Conservation (phyloP, 2,329 filamentous ascomycete genomes). For the Westerdykella sp. region DNA sequence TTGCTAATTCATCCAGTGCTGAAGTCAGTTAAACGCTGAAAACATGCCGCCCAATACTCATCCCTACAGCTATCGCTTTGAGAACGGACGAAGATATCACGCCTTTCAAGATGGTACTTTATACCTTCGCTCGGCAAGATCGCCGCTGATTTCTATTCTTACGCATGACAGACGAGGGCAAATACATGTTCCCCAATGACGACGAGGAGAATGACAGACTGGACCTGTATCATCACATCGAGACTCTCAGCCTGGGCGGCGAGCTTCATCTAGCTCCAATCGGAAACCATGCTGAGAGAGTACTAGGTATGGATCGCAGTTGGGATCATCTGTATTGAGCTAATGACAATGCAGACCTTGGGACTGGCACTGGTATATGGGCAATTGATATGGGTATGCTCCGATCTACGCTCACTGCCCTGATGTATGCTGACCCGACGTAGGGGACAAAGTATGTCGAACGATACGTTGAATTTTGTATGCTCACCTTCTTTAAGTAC, state of each 20-base stretch:
- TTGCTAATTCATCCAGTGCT: slow-evolving; percentile 5
- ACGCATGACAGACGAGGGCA: slow-evolving; percentile 3
- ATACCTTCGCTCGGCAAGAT: background rate
- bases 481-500: slow-evolving; percentile 6
- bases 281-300: slow-evolving; percentile 13
- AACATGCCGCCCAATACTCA: background rate
- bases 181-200: slow-evolving; percentile 23
- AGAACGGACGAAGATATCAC: slow-evolving; percentile 22
- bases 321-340: background rate
- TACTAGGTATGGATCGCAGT: slow-evolving; percentile 4
- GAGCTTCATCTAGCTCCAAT: slow-evolving; percentile 21
- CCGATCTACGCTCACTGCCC: background rate
- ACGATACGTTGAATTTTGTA: background rate
- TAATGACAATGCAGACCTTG: slow-evolving; percentile 6
- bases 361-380: slow-evolving; percentile 21
- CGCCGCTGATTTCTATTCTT: background rate
- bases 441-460: slow-evolving; percentile 15
- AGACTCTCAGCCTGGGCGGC: slow-evolving; percentile 14
- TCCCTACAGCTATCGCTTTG: slow-evolving; percentile 14
- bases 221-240: slow-evolving; percentile 22
- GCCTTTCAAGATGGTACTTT: slow-evolving; percentile 13
- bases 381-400: slow-evolving; percentile 19
- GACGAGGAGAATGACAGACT: slow-evolving; percentile 24
- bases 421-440: background rate
- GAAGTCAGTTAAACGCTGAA: slow-evolving; percentile 7